These are phyloP conservation scores for Kluyveromyces wickerhamii DNA, from an alignment of 805 yeast genomes.

Conservation along the genomic window DNA sequence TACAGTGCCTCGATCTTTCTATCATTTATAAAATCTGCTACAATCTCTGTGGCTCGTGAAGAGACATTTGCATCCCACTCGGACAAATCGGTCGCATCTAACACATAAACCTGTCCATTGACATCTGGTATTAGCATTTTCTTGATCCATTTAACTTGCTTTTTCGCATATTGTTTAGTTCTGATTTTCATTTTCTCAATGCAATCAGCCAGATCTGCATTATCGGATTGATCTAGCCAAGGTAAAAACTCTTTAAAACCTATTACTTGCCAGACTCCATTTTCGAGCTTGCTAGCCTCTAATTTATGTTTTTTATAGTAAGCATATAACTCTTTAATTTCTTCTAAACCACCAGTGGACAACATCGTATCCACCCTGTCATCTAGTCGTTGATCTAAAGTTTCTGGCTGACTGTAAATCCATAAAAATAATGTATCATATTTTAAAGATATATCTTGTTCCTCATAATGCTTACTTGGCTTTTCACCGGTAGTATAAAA, in stretches of 20 bases:
- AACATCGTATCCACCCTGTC: conserved; percentile 80
- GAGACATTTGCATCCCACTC: conserved; percentile 54
- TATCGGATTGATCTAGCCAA: conserved; percentile 37
- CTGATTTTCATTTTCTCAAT: conserved; percentile 70
- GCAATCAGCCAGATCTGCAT: conserved; percentile 35
- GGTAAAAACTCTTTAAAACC: conserved; percentile 89
- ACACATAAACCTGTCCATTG: conserved; percentile 52
- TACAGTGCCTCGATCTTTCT: conserved; percentile 12
- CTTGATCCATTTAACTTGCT: conserved; percentile 86
- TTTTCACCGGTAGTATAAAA: conserved; percentile 54
- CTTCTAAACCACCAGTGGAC: conserved; percentile 56
- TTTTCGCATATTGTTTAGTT: conserved; percentile 80
- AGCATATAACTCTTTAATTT: conserved; percentile 52
- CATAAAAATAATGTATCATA: conserved; percentile 68
- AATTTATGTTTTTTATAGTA: conserved; percentile 30
- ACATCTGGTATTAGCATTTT: conserved; percentile 58
- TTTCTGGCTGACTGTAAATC: conserved; percentile 62
- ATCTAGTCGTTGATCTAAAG: conserved; percentile 59
- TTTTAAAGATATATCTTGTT: conserved; percentile 51
- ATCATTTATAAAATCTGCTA: conserved; percentile 33
- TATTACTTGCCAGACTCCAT: conserved; percentile 89
- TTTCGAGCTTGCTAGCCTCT: conserved; percentile 40
- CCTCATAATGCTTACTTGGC: conserved; percentile 63
- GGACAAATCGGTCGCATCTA: conserved; percentile 69
- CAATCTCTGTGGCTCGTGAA: conserved; percentile 45